phyloP scores from a whole-genome alignment of 2,329 filamentous ascomycete genomes.

The Blastomyces gilchristii region DNA sequence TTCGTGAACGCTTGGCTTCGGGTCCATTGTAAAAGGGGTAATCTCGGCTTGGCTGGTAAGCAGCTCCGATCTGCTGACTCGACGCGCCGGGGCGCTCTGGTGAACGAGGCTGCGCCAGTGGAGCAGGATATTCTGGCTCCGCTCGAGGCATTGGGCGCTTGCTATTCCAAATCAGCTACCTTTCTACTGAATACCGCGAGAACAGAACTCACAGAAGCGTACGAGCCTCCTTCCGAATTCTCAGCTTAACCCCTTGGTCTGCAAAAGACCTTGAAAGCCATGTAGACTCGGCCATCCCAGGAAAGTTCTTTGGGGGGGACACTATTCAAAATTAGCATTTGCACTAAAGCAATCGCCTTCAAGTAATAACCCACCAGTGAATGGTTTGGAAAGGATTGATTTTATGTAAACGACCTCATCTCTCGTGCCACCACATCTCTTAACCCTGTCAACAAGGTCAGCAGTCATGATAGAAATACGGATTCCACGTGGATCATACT shows the following conservation, averaged over 20 bases:
- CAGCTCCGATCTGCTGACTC: conserved; percentile 14
- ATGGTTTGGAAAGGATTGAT: conserved; percentile 53
- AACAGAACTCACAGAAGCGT: conserved; percentile 34
- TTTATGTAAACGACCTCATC: conserved; percentile 43
- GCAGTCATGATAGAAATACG: conserved; percentile 5
- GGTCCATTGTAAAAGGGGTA: conserved; percentile 26
- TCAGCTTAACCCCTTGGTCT: conserved; percentile 74
- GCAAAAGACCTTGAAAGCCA: conserved; percentile 71
- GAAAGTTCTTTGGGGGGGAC: conserved; percentile 55
- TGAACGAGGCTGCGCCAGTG: conserved; percentile 26
- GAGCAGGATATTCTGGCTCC: conserved; percentile 28
- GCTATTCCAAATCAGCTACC: conserved; percentile 21
- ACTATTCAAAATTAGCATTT: conserved; percentile 20
- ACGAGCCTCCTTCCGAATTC: conserved; percentile 72
- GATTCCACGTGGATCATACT: conserved; percentile 33
- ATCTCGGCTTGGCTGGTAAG: conserved; percentile 24
- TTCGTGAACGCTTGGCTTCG: conserved; percentile 32
- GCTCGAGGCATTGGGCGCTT: conserved; percentile 31
- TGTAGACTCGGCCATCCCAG: conserved; percentile 72
- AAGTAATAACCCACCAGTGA: conserved; percentile 48
- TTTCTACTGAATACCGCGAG: neutral
- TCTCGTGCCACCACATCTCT: conserved; percentile 15
- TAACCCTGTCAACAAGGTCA: conserved; percentile 6
- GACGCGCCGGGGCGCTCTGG: conserved; percentile 22
- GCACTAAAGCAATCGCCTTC: conserved; percentile 11